These are phyloP conservation scores for Vitis hybrid DNA, from an alignment of 177 flowering plant species.

Conservation along the genomic window DNA sequence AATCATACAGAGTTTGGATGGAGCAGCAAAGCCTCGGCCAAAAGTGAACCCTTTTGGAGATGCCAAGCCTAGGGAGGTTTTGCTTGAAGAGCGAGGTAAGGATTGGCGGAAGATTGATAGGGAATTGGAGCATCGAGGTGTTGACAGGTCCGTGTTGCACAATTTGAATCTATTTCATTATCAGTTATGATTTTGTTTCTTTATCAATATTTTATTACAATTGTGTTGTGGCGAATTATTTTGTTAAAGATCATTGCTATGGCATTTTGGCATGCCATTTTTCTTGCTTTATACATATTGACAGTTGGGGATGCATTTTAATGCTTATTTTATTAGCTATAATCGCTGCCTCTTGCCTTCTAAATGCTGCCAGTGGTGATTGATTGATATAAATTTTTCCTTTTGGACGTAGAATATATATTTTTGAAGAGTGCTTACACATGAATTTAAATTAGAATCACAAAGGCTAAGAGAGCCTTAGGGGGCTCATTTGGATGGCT, in stretches of 20 bases:
- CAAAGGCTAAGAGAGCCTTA: too few species aligned
- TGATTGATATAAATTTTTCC: too few species aligned
- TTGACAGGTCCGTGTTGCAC: constrained; percentile 56
- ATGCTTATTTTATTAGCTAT: too few species aligned
- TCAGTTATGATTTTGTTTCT: not conserved
- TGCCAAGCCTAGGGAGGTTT: constrained; percentile 88
- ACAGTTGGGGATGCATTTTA: not conserved
- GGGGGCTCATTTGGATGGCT: too few species aligned
- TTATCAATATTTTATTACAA: not conserved
- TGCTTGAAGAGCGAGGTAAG: constrained; percentile 71
- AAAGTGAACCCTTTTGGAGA: constrained; percentile 96
- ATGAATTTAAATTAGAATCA: too few species aligned
- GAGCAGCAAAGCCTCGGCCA: constrained; percentile 49
- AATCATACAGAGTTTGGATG: constrained; percentile 33
- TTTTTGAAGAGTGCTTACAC: too few species aligned
- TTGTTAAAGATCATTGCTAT: too few species aligned
- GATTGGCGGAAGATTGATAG: constrained; percentile 95
- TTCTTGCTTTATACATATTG: too few species aligned
- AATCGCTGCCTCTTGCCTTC: not conserved
- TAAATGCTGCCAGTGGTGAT: not conserved
- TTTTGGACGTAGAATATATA: too few species aligned
- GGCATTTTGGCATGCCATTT: too few species aligned
- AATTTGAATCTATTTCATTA: not conserved
- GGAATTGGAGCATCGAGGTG: constrained; percentile 77
- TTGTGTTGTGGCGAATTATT: too few species aligned